Evolutionary conservation across 495 filamentous ascomycete genomes (phyloP).

Genomic region (Hypoxylon fragiforme): DNA sequence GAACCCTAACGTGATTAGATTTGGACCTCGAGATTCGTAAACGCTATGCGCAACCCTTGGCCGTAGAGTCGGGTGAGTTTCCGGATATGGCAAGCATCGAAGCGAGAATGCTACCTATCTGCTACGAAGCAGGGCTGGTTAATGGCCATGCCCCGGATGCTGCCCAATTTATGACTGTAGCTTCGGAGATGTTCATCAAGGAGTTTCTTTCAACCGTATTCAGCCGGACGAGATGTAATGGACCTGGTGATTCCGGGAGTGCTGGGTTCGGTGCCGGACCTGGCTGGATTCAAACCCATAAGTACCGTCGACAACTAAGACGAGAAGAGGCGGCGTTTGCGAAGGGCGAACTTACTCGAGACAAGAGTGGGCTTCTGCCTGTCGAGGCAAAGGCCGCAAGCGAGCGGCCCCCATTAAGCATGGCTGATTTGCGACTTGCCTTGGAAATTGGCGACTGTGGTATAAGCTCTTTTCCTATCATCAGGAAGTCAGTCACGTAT

Average conservation of each 20-base stretch:
- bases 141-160: slow-evolving; percentile 71
- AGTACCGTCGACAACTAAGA: slow-evolving; percentile 72
- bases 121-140: slow-evolving; percentile 87
- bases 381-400: slow-evolving; percentile 71
- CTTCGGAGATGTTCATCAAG: slow-evolving; percentile 90
- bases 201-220: slow-evolving; percentile 80
- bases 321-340: slow-evolving; percentile 70
- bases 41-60: slow-evolving; percentile 84
- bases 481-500: slow-evolving; percentile 70
- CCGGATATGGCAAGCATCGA: slow-evolving; percentile 79
- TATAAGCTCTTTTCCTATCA: slow-evolving; percentile 74
- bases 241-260: slow-evolving; percentile 60
- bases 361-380: slow-evolving; percentile 75
- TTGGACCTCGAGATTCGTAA: slow-evolving; percentile 92
- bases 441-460: slow-evolving; percentile 73
- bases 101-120: slow-evolving; percentile 87
- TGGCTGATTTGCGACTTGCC: slow-evolving; percentile 77
- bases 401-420: slow-evolving; percentile 67
- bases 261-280: slow-evolving; percentile 63
- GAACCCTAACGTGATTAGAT: slow-evolving; percentile 56
- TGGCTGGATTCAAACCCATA: slow-evolving; percentile 75
- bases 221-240: slow-evolving; percentile 76
- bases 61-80: slow-evolving; percentile 89
- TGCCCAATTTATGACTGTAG: slow-evolving; percentile 84
- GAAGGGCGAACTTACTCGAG: slow-evolving; percentile 65